A percentile compares a stretch with the other conserved stretches of the same genome.
phyloP scores from a whole-genome alignment of 1,284 basidiomycete species.

The Sporisorium graminicola region DNA sequence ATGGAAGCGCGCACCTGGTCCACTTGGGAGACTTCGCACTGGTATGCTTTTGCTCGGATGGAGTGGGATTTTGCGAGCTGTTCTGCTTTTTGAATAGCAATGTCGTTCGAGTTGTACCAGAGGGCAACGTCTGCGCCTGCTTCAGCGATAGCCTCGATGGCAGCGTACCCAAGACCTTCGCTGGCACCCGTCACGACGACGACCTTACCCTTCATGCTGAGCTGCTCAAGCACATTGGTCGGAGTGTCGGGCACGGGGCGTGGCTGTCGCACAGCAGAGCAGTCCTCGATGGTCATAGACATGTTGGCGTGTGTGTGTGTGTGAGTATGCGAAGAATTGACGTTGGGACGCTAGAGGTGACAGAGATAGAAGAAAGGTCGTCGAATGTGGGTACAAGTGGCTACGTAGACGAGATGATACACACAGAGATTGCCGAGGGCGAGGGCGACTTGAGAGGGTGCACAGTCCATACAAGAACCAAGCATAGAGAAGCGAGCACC shows the following conservation, averaged over 20 bases:
- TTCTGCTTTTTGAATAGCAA: conserved; percentile 56
- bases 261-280: conserved; percentile 44
- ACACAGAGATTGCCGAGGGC: not conserved
- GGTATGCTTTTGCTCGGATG: conserved; percentile 61
- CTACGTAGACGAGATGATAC: not conserved
- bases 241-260: conserved; percentile 47
- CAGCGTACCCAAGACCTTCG: conserved; percentile 67
- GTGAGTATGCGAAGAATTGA: not conserved
- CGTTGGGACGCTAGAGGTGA: not conserved
- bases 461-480: no score
- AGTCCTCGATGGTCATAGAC: conserved; percentile 60
- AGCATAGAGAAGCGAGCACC: no score
- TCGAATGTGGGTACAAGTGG: not conserved
- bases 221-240: conserved; percentile 51
- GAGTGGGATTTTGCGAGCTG: conserved; percentile 59
- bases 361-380: not conserved
- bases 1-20: conserved; percentile 42
- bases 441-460: not conserved
- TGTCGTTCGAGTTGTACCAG: conserved; percentile 64
- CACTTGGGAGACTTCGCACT: conserved; percentile 56
- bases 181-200: conserved; percentile 65
- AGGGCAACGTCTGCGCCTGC: conserved; percentile 66
- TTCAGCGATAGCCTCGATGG: conserved; percentile 66
- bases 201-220: conserved; percentile 67
- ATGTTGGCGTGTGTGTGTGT: conserved; percentile 24